Base-by-base conservation (phyloP, 2,329 filamentous ascomycete species). In the Ascochyta viciae-villosae region DNA sequence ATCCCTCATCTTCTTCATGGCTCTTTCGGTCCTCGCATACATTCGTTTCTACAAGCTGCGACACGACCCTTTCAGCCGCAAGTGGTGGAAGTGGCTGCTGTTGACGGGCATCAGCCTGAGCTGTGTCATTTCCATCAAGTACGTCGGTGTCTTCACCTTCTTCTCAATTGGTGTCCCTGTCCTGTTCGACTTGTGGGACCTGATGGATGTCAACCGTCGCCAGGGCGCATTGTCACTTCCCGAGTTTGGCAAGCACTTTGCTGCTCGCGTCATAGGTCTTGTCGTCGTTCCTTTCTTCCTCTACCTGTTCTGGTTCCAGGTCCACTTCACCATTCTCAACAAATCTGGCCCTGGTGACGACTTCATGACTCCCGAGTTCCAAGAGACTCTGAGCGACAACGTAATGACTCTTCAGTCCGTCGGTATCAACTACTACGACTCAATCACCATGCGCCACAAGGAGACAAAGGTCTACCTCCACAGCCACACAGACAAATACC, bases 81-180 rank as follows among this genome's bases (percentile, higher is more conserved):
- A 99, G 80, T 99, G 95, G 95, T 99, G 95, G 95, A 99, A 99
- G 79, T 99, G 95, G 95, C 85, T 99, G 57, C 87, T 99, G 60
- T 79, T 98, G 68, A 99, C 95, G 7, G 95, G 95, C 57, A 94
- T 99, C 74, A 89, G 89, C 58, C 85, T 99, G 74, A 97, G 93
- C 74, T 98, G 94, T 75, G 95, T 97, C 74, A 98, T 99, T 70
- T 98, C 95, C 51, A 96, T 91, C 76, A 99, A 99, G 82, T 99
- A 99, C 66, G 93, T 99, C 55, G 95, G 95, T 68, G 83, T 91
- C 35, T 99, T 99, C 78, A 96, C 93, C 71, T 99, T 99, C 78
- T 88, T 98, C 77, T 96, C 94, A 59, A 95, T 99, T 68, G 95
- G 95, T 64, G 92, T 92, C 7, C 95, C 95, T 16, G 95, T 99